Evolutionary conservation across 1,139 yeast genomes (phyloP).

Genomic region (Wickerhamomyces sp.): DNA sequence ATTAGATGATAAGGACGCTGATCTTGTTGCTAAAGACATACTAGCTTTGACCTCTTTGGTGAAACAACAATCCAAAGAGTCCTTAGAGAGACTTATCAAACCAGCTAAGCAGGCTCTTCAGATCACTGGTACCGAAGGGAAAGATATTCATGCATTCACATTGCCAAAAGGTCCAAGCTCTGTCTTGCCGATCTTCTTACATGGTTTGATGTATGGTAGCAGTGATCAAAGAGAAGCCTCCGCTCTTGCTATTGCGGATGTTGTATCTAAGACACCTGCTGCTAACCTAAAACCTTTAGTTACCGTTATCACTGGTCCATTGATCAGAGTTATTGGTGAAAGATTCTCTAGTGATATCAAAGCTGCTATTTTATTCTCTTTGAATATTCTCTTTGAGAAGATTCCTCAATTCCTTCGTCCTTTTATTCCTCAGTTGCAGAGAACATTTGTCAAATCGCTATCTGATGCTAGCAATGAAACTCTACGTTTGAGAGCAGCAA

Average conservation of each 20-base stretch:
- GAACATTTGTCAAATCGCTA: constrained; percentile 92
- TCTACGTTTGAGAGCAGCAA: constrained; percentile 82
- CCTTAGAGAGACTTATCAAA: constrained; percentile 69
- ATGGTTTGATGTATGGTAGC: constrained; percentile 93
- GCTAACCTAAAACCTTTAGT: constrained; percentile 80
- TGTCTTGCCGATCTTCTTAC: constrained; percentile 85
- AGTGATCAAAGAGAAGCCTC: constrained; percentile 79
- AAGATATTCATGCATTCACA: constrained; percentile 70
- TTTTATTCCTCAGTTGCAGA: constrained; percentile 93
- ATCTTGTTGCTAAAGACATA: constrained; percentile 67
- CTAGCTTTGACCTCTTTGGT: constrained; percentile 62
- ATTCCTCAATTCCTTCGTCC: constrained; percentile 93
- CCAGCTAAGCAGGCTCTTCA: constrained; percentile 75
- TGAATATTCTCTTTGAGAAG: constrained; percentile 71
- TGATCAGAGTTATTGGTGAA: constrained; percentile 97
- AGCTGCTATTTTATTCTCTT: constrained; percentile 83
- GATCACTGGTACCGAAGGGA: constrained; percentile 59
- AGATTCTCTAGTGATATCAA: constrained; percentile 86
- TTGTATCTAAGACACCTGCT: constrained; percentile 84
- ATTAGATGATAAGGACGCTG: constrained; percentile 64
- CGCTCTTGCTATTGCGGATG: constrained; percentile 85
- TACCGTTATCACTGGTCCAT: constrained; percentile 93
- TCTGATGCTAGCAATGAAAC: constrained; percentile 71
- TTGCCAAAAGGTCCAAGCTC: constrained; percentile 84
- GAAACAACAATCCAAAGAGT: constrained; percentile 68